phyloP scores from a whole-genome alignment of 345 rosid species.

The Brassica nigra region DNA sequence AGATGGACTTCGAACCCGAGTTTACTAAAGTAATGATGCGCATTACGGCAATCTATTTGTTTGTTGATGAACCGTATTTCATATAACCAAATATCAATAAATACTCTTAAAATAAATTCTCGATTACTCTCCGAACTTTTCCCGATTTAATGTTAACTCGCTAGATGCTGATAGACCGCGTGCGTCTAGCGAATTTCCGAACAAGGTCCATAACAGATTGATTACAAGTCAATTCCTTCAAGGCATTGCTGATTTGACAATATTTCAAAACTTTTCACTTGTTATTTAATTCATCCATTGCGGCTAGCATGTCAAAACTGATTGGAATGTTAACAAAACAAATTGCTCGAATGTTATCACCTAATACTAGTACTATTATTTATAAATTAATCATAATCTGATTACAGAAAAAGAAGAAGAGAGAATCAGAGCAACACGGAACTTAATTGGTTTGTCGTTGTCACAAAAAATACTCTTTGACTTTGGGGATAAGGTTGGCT shows the following conservation, averaged over 20 bases:
- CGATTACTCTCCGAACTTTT: too few relatives aligned
- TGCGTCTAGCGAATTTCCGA: too few relatives aligned
- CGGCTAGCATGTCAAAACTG: not conserved
- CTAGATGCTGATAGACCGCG: too few relatives aligned
- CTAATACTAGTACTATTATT: not conserved
- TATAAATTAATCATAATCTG: not conserved
- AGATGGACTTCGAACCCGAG: too few relatives aligned
- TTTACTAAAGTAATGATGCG: too few relatives aligned
- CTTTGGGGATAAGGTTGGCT: constrained; percentile 22
- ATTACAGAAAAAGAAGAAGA: not conserved
- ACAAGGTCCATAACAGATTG: not conserved
- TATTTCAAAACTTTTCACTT: not conserved
- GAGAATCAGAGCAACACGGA: constrained; percentile 18
- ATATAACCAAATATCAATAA: too few relatives aligned
- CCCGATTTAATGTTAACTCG: too few relatives aligned
- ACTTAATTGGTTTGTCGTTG: not conserved
- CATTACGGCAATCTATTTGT: too few relatives aligned
- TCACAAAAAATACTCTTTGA: not conserved
- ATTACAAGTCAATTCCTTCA: not conserved
- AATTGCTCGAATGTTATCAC: not conserved
- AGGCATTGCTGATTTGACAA: not conserved
- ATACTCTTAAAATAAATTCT: too few relatives aligned
- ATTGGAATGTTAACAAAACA: not conserved
- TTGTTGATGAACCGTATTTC: too few relatives aligned
- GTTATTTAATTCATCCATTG: not conserved